phyloP scores from a whole-genome alignment of 257 asterid species.

The Echites panduratus region DNA sequence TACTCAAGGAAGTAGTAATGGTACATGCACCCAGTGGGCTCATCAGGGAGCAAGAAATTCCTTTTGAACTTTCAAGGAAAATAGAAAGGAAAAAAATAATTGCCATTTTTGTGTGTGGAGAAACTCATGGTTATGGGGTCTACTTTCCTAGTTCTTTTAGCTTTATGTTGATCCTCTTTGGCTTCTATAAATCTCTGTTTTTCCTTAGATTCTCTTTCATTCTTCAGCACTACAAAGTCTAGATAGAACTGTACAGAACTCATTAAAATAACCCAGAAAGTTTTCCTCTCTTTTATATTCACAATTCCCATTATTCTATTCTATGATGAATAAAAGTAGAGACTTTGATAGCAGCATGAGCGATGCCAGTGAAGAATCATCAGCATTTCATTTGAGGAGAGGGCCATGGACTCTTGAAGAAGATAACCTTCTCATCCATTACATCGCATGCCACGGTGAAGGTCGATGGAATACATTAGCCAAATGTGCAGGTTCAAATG shows the following conservation, averaged over 20 bases:
- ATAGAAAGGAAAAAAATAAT: background rate
- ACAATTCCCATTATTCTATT: background rate
- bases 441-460: conserved; percentile 56
- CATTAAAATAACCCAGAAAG: background rate
- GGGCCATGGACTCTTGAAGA: conserved; percentile 95
- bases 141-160: conserved; percentile 3
- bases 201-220: conserved; percentile 22
- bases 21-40: conserved; percentile 11
- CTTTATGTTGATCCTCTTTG: conserved; percentile 17
- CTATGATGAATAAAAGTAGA: conserved; percentile 27
- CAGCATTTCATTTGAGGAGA: conserved; percentile 44
- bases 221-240: conserved; percentile 4
- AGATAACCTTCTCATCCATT: conserved; percentile 67
- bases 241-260: background rate
- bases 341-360: background rate
- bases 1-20: conserved; percentile 9
- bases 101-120: conserved; percentile 16
- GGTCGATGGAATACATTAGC: conserved; percentile 79
- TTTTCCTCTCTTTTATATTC: background rate
- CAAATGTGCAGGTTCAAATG: conserved; percentile 51
- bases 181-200: conserved; percentile 41
- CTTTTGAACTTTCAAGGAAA: conserved; percentile 14
- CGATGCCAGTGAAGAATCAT: conserved; percentile 20
- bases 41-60: conserved; percentile 28
- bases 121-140: conserved; percentile 24